Conservation (phyloP, 2,329 filamentous ascomycete genomes). For the Fusarium musae region DNA sequence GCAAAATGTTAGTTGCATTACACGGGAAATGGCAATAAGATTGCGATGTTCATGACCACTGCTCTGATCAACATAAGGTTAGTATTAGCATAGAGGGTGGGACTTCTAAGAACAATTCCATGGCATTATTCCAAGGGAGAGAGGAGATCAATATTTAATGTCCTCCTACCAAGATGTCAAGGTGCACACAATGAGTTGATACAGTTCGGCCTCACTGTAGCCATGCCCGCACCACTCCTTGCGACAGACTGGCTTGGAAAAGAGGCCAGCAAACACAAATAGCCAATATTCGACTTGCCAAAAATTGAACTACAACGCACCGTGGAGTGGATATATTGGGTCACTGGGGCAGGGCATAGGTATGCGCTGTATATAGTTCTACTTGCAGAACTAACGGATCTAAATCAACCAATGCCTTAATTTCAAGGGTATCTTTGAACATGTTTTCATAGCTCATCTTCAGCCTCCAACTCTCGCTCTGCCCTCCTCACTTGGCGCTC, state of each 20-base stretch:
- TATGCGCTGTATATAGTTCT: neutral
- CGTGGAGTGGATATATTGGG: neutral
- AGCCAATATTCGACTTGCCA: neutral
- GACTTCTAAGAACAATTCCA: neutral
- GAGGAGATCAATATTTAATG: neutral
- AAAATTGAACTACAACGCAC: neutral
- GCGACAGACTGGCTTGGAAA: neutral
- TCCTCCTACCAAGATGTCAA: neutral
- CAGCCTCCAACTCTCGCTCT: conserved; percentile 57
- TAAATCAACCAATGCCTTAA: neutral
- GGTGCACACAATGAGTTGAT: neutral
- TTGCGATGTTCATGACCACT: neutral
- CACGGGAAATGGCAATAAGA: neutral
- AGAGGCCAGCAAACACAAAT: neutral
- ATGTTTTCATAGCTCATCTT: conserved; percentile 41
- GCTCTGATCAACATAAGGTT: neutral
- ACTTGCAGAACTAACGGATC: neutral
- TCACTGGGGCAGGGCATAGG: neutral
- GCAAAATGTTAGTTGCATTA: too few relatives aligned
- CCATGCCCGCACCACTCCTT: neutral
- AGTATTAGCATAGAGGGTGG: neutral
- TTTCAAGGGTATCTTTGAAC: conserved; percentile 33
- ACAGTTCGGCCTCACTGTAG: neutral
- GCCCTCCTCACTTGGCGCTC: conserved; percentile 73
- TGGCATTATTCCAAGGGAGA: neutral